phyloP scores from a whole-genome alignment of 768 basidiomycete genomes.

The Hericium coralloides region DNA sequence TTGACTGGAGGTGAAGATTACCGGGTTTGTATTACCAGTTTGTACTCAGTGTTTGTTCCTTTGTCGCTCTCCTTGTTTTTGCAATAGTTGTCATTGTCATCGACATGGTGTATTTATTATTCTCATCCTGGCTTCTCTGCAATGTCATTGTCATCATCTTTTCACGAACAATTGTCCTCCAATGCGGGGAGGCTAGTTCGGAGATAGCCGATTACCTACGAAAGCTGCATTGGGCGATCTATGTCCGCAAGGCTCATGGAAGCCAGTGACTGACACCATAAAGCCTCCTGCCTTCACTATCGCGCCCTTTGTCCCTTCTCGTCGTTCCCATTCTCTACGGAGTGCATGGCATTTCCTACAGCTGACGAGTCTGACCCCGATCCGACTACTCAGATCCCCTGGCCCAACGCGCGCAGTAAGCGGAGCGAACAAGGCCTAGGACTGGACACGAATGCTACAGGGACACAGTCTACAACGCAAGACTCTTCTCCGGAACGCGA shows the following conservation, averaged over 20 bases:
- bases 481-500: not conserved
- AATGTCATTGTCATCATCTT: not conserved
- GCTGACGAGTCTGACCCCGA: constrained; percentile 50
- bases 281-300: not conserved
- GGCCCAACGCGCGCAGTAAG: constrained; percentile 36
- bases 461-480: not conserved
- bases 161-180: not conserved
- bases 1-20: constrained; percentile 4
- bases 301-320: not conserved
- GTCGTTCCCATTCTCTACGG: not conserved
- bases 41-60: not conserved
- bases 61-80: not conserved
- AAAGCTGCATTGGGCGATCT: not conserved
- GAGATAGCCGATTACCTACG: not conserved
- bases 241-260: not conserved
- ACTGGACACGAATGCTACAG: not conserved
- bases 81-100: not conserved
- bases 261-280: not conserved
- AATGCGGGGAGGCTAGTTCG: not conserved
- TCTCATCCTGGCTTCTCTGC: not conserved
- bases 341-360: constrained; percentile 51
- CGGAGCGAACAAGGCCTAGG: constrained; percentile 17
- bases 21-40: constrained; percentile 2
- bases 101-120: not conserved
- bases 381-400: constrained; percentile 72